Evolutionary conservation across 2,329 filamentous ascomycete species (phyloP).

Genomic region (Fusarium sp.): DNA sequence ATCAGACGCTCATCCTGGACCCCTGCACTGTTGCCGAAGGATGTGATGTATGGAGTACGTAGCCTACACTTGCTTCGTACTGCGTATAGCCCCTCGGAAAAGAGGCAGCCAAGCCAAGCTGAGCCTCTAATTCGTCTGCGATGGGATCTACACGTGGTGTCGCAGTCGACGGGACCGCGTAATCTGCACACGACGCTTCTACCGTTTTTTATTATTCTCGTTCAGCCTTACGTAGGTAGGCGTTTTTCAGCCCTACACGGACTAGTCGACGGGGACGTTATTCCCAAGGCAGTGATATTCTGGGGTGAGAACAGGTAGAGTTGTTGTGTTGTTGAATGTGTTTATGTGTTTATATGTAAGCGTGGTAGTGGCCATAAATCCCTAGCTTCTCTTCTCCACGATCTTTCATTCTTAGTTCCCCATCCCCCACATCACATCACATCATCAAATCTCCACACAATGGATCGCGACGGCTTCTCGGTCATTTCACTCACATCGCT

Average conservation of each 20-base stretch:
- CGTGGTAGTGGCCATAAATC: background rate
- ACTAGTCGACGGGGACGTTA: background rate
- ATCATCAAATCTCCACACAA: conserved; percentile 27
- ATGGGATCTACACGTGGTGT: conserved; percentile 14
- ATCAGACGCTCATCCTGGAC: background rate
- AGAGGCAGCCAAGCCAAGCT: conserved; percentile 32
- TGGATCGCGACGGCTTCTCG: conserved; percentile 55
- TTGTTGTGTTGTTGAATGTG: too few relatives aligned
- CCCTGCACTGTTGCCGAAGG: conserved; percentile 4
- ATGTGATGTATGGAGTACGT: background rate
- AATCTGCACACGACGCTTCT: conserved; percentile 30
- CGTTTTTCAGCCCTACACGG: conserved; percentile 32
- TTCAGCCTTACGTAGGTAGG: conserved; percentile 22
- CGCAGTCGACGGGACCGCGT: conserved; percentile 27
- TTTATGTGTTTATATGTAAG: conserved; percentile 4
- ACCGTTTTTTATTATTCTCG: background rate
- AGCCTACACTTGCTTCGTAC: too few relatives aligned
- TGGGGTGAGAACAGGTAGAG: background rate
- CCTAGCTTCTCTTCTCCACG: conserved; percentile 23
- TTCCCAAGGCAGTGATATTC: conserved; percentile 12
- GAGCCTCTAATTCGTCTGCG: conserved; percentile 21
- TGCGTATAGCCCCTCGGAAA: conserved; percentile 20
- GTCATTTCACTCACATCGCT: conserved; percentile 52
- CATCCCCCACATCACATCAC: conserved; percentile 6
- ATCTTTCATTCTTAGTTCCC: background rate